These are phyloP conservation scores for Globisporangium echinulatum DNA, from an alignment of 352 stramenopile genomes.

Conservation along the genomic window DNA sequence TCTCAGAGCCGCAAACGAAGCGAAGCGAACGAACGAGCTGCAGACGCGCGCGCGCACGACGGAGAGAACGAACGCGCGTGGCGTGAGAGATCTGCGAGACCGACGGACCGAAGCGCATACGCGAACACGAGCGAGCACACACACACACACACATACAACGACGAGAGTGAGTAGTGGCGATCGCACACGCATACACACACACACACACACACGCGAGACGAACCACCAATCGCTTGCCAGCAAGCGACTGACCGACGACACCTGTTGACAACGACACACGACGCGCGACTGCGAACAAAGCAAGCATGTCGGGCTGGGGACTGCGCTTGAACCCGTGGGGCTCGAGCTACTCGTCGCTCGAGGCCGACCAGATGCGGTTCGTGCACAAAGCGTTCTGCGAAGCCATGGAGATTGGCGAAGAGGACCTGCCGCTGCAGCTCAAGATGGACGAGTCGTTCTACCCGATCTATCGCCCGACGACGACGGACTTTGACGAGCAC, in stretches of 20 bases:
- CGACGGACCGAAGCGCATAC: background rate
- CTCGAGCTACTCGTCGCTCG: slow-evolving; percentile 79
- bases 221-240: too few species aligned
- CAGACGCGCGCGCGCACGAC: background rate
- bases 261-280: background rate
- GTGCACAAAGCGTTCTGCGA: slow-evolving; percentile 84
- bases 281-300: background rate
- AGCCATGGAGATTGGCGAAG: slow-evolving; percentile 75
- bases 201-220: background rate
- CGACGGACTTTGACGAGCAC: slow-evolving; percentile 82
- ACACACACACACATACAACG: background rate
- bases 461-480: slow-evolving; percentile 61
- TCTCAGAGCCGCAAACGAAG: background rate
- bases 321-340: slow-evolving; percentile 77
- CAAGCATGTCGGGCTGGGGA: slow-evolving; percentile 71
- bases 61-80: background rate
- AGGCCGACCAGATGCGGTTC: slow-evolving; percentile 81
- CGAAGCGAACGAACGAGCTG: background rate
- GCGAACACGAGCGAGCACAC: background rate
- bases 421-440: slow-evolving; percentile 75
- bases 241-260: background rate
- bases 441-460: slow-evolving; percentile 86
- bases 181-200: background rate
- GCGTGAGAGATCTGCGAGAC: background rate
- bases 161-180: too few species aligned